phyloP scores from a whole-genome alignment of 495 filamentous ascomycete genomes.

The Penicillium samsonianum region DNA sequence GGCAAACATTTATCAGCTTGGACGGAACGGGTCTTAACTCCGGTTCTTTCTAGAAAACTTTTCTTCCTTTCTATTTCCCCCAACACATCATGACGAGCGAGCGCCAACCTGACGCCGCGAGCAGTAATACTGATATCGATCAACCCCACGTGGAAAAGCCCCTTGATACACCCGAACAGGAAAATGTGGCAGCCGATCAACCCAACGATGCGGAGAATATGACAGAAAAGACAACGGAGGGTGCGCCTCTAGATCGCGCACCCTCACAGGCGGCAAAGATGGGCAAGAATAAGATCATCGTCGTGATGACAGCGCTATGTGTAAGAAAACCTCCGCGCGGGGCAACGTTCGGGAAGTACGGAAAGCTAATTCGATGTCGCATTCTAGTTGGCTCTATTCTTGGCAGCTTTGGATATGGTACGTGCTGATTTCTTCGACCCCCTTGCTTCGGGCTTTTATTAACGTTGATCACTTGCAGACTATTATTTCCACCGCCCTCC shows the following conservation, averaged over 20 bases:
- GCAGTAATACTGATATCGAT: conserved; percentile 21
- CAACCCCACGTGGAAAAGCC: conserved; percentile 14
- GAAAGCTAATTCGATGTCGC: conserved; percentile 16
- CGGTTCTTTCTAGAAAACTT: background rate
- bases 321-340: conserved; percentile 30
- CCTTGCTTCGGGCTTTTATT: background rate
- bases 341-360: background rate
- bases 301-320: conserved; percentile 54
- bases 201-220: conserved; percentile 16
- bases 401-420: conserved; percentile 58
- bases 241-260: conserved; percentile 35
- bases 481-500: conserved; percentile 56
- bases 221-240: conserved; percentile 25
- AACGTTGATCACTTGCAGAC: conserved; percentile 34
- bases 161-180: conserved; percentile 9
- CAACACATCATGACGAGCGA: conserved; percentile 17
- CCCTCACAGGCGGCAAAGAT: conserved; percentile 45
- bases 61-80: background rate
- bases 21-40: background rate
- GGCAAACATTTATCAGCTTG: background rate
- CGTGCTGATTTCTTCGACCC: background rate
- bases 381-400: conserved; percentile 51
- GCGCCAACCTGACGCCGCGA: conserved; percentile 21
- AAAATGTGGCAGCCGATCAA: conserved; percentile 4
- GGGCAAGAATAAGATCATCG: conserved; percentile 49